Conservation (phyloP, 768 basidiomycete species). For the Phaeotremella fagi region DNA sequence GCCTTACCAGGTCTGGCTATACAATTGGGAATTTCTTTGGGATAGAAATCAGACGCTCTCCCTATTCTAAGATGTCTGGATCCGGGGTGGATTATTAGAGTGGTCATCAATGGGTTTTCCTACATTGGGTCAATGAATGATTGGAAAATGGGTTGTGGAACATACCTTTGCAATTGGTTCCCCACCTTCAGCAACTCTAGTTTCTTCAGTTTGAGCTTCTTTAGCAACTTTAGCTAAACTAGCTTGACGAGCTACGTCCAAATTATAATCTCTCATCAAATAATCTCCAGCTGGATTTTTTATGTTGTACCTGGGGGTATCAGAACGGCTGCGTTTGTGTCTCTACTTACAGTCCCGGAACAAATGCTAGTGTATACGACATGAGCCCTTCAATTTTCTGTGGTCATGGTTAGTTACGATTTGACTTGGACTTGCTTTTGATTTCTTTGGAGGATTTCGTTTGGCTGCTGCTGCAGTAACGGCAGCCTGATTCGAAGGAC, state of each 20-base stretch:
- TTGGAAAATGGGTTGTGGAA: background rate
- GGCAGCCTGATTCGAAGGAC: conserved; percentile 15
- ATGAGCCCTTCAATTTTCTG: conserved; percentile 26
- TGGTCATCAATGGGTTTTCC: conserved; percentile 22
- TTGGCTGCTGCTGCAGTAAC: conserved; percentile 4
- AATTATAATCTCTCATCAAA: conserved; percentile 24
- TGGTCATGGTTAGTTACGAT: background rate
- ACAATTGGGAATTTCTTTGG: conserved; percentile 43
- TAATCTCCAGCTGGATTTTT: conserved; percentile 42
- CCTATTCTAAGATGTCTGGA: conserved; percentile 49
- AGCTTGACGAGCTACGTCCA: conserved; percentile 33
- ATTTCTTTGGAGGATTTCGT: conserved; percentile 12
- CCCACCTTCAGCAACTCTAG: background rate
- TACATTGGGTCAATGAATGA: background rate
- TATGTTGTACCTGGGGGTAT: conserved; percentile 28
- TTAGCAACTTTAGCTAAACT: conserved; percentile 14
- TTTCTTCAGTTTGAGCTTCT: background rate
- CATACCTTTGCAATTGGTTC: background rate
- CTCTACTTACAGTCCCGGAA: conserved; percentile 26
- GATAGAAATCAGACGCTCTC: conserved; percentile 48
- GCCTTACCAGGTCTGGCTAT: conserved; percentile 35
- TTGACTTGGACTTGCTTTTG: conserved; percentile 17
- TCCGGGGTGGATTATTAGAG: conserved; percentile 50
- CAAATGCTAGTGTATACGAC: conserved; percentile 29
- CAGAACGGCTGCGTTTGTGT: background rate